phyloP scores from a whole-genome alignment of 2,329 filamentous ascomycete genomes.

The Botrytis squamosa region DNA sequence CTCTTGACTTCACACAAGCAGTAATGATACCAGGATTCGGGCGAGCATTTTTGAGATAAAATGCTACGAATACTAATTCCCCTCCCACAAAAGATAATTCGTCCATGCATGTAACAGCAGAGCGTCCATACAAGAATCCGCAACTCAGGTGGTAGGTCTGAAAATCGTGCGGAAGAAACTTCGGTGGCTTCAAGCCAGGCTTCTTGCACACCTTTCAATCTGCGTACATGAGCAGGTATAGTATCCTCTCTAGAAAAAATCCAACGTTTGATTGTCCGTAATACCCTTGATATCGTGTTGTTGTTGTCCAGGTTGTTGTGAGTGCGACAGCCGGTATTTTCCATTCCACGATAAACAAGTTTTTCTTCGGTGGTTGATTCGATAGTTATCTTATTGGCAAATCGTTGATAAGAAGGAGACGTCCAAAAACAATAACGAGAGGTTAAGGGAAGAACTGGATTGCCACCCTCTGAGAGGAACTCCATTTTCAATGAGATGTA shows the following conservation, averaged over 20 bases:
- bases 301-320: too few species aligned
- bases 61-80: too few species aligned
- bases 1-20: not conserved
- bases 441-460: not conserved
- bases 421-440: not conserved
- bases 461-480: not conserved
- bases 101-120: not conserved
- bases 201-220: not conserved
- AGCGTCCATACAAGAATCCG: not conserved
- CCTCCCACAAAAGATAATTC: not conserved
- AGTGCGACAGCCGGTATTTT: too few species aligned
- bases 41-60: too few species aligned
- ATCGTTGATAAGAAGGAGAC: too few species aligned
- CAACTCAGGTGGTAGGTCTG: not conserved
- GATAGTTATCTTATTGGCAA: too few species aligned
- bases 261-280: not conserved
- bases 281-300: too few species aligned
- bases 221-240: not conserved
- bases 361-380: too few species aligned
- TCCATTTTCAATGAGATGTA: not conserved
- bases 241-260: not conserved
- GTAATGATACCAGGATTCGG: not conserved
- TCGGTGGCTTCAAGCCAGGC: not conserved
- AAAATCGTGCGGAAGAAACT: not conserved
- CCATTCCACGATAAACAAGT: too few species aligned